Evolutionary conservation across 148 eudicot genomes (phyloP).

Genomic region (Pharnaceum exiguum): DNA sequence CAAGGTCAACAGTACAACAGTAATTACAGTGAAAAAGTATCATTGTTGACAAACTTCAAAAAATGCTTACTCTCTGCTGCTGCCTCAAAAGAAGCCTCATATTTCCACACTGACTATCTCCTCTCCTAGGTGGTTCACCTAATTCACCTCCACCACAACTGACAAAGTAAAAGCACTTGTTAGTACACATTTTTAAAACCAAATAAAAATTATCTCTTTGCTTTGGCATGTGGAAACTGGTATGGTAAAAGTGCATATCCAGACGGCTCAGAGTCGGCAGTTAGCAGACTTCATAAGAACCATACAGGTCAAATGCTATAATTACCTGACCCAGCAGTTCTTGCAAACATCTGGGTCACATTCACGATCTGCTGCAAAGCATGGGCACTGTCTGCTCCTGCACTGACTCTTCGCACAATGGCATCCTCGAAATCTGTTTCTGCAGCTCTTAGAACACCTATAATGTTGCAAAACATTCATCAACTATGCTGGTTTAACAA

Average conservation of each 20-base stretch:
- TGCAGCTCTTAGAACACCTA: conserved; percentile 94
- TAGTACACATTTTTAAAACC: neutral
- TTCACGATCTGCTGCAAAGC: conserved; percentile 95
- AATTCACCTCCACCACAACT: conserved; percentile 85
- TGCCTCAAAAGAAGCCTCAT: conserved; percentile 89
- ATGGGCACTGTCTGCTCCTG: conserved; percentile 94
- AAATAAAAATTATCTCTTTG: neutral
- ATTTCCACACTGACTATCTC: conserved; percentile 91
- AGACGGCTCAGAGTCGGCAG: too few species aligned
- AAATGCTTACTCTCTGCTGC: conserved; percentile 63
- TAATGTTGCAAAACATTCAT: neutral
- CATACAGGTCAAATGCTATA: neutral
- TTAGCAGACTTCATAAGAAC: neutral
- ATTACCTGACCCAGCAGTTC: conserved; percentile 97
- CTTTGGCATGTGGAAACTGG: neutral
- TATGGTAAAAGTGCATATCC: too few species aligned
- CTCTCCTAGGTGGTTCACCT: conserved; percentile 75
- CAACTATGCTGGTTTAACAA: neutral
- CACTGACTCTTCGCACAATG: conserved; percentile 99
- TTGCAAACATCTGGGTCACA: conserved; percentile 99
- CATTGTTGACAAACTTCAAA: neutral
- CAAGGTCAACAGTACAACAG: conserved; percentile 2
- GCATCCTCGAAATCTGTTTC: conserved; percentile 89
- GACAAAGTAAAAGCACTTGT: conserved; percentile 21
- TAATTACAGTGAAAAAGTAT: neutral